Conservation (phyloP, 2,329 filamentous ascomycete species). For the Aureobasidium sp. region DNA sequence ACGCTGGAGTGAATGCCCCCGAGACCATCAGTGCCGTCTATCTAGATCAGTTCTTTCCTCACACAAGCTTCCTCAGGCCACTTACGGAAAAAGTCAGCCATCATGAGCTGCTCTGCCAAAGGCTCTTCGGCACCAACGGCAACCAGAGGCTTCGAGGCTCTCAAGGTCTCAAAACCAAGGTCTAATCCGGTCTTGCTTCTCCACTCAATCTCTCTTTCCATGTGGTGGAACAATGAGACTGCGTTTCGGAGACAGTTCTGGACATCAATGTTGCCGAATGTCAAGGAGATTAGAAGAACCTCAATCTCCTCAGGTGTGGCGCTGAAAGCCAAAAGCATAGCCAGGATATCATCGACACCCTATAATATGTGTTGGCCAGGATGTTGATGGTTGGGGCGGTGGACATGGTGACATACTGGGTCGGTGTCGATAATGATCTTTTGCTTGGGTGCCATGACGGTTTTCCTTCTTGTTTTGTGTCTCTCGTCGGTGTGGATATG, state of each 20-base stretch:
- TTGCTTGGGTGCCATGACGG: slow-evolving; percentile 31
- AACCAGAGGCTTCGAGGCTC: slow-evolving; percentile 59
- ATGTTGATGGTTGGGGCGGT: not conserved
- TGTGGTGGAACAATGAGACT: slow-evolving; percentile 80
- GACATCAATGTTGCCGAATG: slow-evolving; percentile 87
- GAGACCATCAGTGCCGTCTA: slow-evolving; percentile 41
- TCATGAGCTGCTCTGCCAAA: slow-evolving; percentile 69
- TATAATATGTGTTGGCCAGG: slow-evolving; percentile 17
- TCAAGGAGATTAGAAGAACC: slow-evolving; percentile 75
- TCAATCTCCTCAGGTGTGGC: slow-evolving; percentile 77
- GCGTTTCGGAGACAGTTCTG: slow-evolving; percentile 81
- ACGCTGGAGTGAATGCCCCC: slow-evolving; percentile 41
- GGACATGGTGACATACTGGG: slow-evolving; percentile 48
- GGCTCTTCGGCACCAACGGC: slow-evolving; percentile 82
- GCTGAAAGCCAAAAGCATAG: slow-evolving; percentile 76
- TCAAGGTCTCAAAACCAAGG: slow-evolving; percentile 65
- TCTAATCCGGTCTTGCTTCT: slow-evolving; percentile 57
- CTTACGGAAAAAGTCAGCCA: slow-evolving; percentile 69
- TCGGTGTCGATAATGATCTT: slow-evolving; percentile 94
- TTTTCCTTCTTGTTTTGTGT: not conserved
- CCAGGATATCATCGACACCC: slow-evolving; percentile 86
- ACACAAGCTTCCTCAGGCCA: not conserved
- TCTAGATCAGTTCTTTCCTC: slow-evolving; percentile 5
- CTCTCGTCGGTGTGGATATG: not conserved
- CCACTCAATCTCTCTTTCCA: slow-evolving; percentile 85